These are phyloP conservation scores for Copromyces sp. DNA, from an alignment of 495 filamentous ascomycete genomes.

Conservation along the genomic window DNA sequence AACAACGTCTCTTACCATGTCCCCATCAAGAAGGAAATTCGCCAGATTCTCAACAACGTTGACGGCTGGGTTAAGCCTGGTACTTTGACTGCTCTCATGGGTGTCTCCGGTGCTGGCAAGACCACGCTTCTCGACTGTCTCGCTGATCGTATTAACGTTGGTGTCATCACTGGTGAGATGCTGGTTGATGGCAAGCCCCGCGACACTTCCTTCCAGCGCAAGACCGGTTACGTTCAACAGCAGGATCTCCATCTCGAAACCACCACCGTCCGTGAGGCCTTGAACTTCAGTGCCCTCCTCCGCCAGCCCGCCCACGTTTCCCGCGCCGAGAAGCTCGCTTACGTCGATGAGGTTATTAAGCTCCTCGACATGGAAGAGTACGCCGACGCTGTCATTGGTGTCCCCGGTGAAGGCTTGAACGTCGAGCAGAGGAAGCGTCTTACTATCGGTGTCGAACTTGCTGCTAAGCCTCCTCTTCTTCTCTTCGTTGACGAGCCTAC, in stretches of 20 bases:
- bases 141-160: slow-evolving; percentile 74
- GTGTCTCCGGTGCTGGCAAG: slow-evolving; percentile 63
- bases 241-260: slow-evolving; percentile 87
- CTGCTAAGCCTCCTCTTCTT: slow-evolving; percentile 78
- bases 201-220: slow-evolving; percentile 78
- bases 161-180: slow-evolving; percentile 78
- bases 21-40: slow-evolving; percentile 66
- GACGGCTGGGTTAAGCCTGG: slow-evolving; percentile 90
- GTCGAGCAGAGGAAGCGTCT: slow-evolving; percentile 85
- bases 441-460: slow-evolving; percentile 87
- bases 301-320: slow-evolving; percentile 67
- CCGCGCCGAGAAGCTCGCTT: slow-evolving; percentile 66
- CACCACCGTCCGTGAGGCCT: slow-evolving; percentile 75
- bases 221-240: slow-evolving; percentile 93
- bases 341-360: slow-evolving; percentile 86
- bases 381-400: slow-evolving; percentile 78
- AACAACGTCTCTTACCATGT: slow-evolving; percentile 78
- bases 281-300: slow-evolving; percentile 73
- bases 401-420: slow-evolving; percentile 82
- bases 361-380: slow-evolving; percentile 82
- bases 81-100: slow-evolving; percentile 83
- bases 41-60: slow-evolving; percentile 73
- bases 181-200: slow-evolving; percentile 67
- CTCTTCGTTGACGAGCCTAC: slow-evolving; percentile 90
- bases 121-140: slow-evolving; percentile 64